Conservation (phyloP, 352 stramenopile species). For the Aphanomyces euteiches region DNA sequence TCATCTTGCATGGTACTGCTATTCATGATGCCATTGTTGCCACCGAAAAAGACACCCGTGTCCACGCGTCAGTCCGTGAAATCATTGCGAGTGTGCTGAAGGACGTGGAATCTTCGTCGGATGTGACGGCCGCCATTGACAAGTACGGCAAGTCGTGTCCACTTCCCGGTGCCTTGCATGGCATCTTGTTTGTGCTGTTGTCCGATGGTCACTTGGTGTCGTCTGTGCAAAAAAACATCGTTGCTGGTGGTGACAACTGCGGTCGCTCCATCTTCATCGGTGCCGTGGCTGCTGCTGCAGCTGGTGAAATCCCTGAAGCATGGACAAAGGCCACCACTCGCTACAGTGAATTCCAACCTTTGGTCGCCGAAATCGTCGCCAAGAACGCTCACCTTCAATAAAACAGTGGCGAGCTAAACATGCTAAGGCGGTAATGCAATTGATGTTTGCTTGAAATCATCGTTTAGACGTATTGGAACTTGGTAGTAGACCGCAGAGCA, state of each 20-base stretch:
- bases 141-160: constrained; percentile 59
- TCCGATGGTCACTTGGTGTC: constrained; percentile 43
- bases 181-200: constrained; percentile 55
- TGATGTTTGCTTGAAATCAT: too few species aligned
- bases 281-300: constrained; percentile 37
- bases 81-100: constrained; percentile 49
- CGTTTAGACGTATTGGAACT: too few species aligned
- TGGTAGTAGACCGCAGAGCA: too few species aligned
- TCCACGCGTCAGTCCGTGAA: constrained; percentile 37
- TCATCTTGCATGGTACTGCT: constrained; percentile 39
- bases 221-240: constrained; percentile 51
- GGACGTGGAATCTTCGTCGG: constrained; percentile 41
- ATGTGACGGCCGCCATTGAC: constrained; percentile 46
- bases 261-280: constrained; percentile 63
- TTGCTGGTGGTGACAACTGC: constrained; percentile 66
- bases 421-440: too few species aligned
- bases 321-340: constrained; percentile 55
- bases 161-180: constrained; percentile 53
- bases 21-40: constrained; percentile 40
- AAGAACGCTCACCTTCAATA: constrained; percentile 13
- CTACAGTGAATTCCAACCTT: constrained; percentile 39
- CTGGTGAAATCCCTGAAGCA: constrained; percentile 38
- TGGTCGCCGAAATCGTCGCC: constrained; percentile 45
- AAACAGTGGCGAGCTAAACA: too few species aligned
- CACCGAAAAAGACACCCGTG: constrained; percentile 40